These are phyloP conservation scores for Hyparrhenia diplandra DNA, from an alignment of 176 grass and related monocot species.

Conservation along the genomic window DNA sequence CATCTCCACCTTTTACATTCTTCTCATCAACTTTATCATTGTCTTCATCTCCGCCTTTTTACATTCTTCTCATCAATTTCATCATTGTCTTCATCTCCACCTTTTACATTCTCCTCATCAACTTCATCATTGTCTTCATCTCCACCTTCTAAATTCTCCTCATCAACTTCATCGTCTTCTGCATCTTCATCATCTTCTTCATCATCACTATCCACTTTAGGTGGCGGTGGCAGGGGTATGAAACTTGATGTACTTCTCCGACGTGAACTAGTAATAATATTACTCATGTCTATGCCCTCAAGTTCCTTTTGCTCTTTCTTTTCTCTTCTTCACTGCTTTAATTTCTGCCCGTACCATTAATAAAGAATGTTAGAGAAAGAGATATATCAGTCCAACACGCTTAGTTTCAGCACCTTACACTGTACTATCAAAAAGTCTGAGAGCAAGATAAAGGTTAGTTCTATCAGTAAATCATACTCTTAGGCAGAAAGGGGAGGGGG, in stretches of 20 bases:
- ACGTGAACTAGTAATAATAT: conserved; percentile 89
- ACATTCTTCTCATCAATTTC: background rate
- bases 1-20: conserved; percentile 42
- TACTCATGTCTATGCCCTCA: conserved; percentile 93
- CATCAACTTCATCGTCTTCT: conserved; percentile 6
- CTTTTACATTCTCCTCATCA: conserved; percentile 32
- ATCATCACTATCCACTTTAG: conserved; percentile 45
- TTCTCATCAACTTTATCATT: too few relatives aligned
- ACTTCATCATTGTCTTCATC: background rate
- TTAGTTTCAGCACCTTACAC: background rate
- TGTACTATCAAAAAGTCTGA: background rate
- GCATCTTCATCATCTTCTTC: conserved; percentile 45
- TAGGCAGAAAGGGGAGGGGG: background rate
- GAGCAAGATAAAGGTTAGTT: background rate
- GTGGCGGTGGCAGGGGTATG: conserved; percentile 59
- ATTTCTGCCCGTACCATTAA: conserved; percentile 57
- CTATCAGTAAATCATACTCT: background rate
- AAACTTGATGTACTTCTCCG: conserved; percentile 65
- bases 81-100: conserved; percentile 35
- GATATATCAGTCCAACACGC: background rate
- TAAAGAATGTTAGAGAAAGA: conserved; percentile 9
- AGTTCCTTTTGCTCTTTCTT: conserved; percentile 96
- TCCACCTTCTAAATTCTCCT: background rate
- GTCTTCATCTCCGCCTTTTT: background rate
- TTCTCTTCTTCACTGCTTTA: conserved; percentile 84